Evolutionary conservation across 179 eudicot genomes (phyloP), one percentile per base, ranked within the genome.

Genomic region (Heliamphora pulchella): DNA sequence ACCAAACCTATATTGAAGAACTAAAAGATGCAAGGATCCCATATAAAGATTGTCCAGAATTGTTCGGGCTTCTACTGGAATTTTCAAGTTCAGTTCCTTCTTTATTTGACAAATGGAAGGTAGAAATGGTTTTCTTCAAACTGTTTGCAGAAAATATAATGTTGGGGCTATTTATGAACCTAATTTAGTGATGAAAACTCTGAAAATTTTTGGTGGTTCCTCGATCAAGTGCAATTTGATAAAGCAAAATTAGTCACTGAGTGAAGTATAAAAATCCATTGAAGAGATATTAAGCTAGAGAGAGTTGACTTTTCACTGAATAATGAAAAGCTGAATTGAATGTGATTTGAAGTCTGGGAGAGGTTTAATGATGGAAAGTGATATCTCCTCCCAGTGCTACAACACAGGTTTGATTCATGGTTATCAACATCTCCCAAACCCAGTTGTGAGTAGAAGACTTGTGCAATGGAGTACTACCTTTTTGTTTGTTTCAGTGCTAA

Each of bases 51-150:
- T 84, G 85, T 86, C 93, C 96, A 48, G 93, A 89, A 81, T 77
- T 96, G 68, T 72, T 94, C 81, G 83, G 87, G 86, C 78, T 92
- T 82, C 68, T 96, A 83, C 87, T 94, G 67, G 99, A 92, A 63
- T 94, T 82, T 86, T 86, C 94, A 69, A 84, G 82, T 80, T 86
- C 89, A 55, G 79, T 78, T 71, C 82, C 90, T 72, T 80, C 87
- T 67, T 61, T 84, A 77, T 92, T 90, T 81, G 93, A 82, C 53
- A 87, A 82, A 79, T 89, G 85, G 87, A 96, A 94, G 98, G 99
- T 92, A 65, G 82, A 51, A 63, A 83, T 58, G 11, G 48, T 76
- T 67, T 65, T 63, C 68, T 58, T 48, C 82, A 9, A 51, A 57
- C 14, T 46, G 43, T 80, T 13, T 54, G 64, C 41, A 10, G 22